A percentile compares a stretch with the other conserved stretches of the same genome.
Evolutionary conservation across 2,329 filamentous ascomycete genomes (phyloP).

Genomic region (Daldinia eschscholtzii): DNA sequence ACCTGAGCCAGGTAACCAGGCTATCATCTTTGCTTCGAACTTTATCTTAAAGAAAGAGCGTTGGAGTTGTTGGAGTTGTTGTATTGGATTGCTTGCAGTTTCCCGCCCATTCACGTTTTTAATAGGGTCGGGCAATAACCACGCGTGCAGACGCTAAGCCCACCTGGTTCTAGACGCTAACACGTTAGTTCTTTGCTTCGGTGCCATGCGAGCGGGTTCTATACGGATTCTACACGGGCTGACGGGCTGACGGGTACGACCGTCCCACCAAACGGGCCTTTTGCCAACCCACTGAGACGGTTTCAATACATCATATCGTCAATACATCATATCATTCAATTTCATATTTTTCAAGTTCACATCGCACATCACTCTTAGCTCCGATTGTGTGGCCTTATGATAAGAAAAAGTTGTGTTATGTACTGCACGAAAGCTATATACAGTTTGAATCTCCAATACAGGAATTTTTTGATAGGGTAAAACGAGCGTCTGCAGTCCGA

Average conservation of each 20-base stretch:
- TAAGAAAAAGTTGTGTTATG: slow-evolving; percentile 34
- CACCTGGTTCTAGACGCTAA: background rate
- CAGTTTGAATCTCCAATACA: slow-evolving; percentile 44
- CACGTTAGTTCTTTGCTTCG: background rate
- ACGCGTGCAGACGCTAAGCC: background rate
- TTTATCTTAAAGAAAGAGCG: slow-evolving; percentile 22
- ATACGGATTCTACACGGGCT: background rate
- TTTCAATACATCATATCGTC: background rate
- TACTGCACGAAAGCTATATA: slow-evolving; percentile 50
- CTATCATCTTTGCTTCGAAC: slow-evolving; percentile 13
- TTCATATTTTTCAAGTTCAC: background rate
- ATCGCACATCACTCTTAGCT: background rate
- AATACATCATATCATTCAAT: background rate
- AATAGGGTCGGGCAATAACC: background rate
- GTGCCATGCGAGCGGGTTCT: background rate
- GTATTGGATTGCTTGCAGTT: background rate
- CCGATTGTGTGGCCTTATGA: slow-evolving; percentile 1
- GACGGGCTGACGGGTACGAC: slow-evolving; percentile 17
- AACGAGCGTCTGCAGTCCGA: slow-evolving; percentile 34
- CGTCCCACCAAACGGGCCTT: slow-evolving; percentile 9
- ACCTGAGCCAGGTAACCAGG: background rate
- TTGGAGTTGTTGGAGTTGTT: background rate
- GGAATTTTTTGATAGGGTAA: slow-evolving; percentile 28
- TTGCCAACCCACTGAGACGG: background rate
- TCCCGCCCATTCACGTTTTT: background rate